A percentile compares a stretch with the other conserved stretches of the same genome.
Evolutionary conservation across 148 eudicot genomes (phyloP).

Genomic region (Rhododendron simsii): DNA sequence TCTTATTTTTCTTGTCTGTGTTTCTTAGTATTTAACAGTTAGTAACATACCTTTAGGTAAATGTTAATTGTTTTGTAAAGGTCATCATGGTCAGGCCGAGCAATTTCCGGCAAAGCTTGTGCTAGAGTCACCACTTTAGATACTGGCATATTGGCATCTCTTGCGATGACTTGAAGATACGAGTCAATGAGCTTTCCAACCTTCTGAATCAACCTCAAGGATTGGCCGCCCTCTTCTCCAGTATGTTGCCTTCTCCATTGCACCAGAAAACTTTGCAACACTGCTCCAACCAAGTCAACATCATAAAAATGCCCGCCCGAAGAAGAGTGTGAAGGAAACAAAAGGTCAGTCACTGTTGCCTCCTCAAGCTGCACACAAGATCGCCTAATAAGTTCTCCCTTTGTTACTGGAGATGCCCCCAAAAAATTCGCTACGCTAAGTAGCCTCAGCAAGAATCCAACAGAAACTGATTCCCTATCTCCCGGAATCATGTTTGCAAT

Average conservation of each 20-base stretch:
- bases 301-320: conserved; percentile 14
- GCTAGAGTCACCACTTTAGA: conserved; percentile 34
- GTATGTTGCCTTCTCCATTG: conserved; percentile 32
- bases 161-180: conserved; percentile 44
- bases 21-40: background rate
- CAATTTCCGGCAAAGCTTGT: conserved; percentile 41
- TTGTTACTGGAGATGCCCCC: conserved; percentile 30
- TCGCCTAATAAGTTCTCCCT: conserved; percentile 43
- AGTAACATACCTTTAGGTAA: conserved; percentile 47
- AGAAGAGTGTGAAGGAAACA: conserved; percentile 22
- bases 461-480: conserved; percentile 44
- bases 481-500: conserved; percentile 44
- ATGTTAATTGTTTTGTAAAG: conserved; percentile 53
- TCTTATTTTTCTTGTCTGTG: background rate
- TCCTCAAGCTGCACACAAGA: conserved; percentile 45
- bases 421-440: conserved; percentile 28
- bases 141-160: conserved; percentile 30
- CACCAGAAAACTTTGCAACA: conserved; percentile 44
- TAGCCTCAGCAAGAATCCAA: conserved; percentile 50
- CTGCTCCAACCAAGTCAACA: conserved; percentile 36
- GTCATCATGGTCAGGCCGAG: conserved; percentile 43
- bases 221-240: conserved; percentile 7
- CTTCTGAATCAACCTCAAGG: conserved; percentile 23
- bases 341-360: conserved; percentile 40
- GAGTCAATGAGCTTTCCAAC: conserved; percentile 42